Evolutionary conservation across 352 stramenopile species (phyloP).

Genomic region (Phytophthora europaea): DNA sequence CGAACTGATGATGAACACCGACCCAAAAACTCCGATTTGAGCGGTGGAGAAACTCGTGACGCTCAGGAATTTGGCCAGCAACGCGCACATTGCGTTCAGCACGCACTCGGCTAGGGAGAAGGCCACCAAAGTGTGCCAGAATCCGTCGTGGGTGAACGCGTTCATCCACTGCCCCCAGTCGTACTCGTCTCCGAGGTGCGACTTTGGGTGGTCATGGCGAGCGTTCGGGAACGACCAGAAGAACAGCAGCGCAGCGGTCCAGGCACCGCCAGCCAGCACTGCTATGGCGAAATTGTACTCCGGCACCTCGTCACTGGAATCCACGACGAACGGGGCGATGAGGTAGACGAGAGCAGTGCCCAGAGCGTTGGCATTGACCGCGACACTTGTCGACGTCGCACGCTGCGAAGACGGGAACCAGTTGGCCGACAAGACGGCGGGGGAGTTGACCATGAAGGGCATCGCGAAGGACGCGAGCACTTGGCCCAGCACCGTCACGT

Average conservation of each 20-base stretch:
- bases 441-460: slow-evolving; percentile 86
- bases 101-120: slow-evolving; percentile 77
- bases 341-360: slow-evolving; percentile 73
- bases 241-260: slow-evolving; percentile 28
- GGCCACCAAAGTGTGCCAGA: slow-evolving; percentile 61
- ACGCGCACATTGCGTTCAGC: slow-evolving; percentile 70
- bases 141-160: slow-evolving; percentile 67
- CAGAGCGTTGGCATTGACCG: slow-evolving; percentile 74
- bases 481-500: slow-evolving; percentile 62
- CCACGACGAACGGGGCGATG: slow-evolving; percentile 58
- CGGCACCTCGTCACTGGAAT: slow-evolving; percentile 39
- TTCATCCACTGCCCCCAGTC: slow-evolving; percentile 74
- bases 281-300: slow-evolving; percentile 62
- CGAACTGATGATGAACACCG: slow-evolving; percentile 74
- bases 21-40: slow-evolving; percentile 68
- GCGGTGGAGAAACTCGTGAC: slow-evolving; percentile 62
- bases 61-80: slow-evolving; percentile 70
- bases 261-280: slow-evolving; percentile 32
- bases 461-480: slow-evolving; percentile 69
- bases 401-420: slow-evolving; percentile 77
- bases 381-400: slow-evolving; percentile 71
- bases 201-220: slow-evolving; percentile 45
- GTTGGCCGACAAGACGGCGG: slow-evolving; percentile 71
- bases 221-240: slow-evolving; percentile 62
- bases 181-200: slow-evolving; percentile 69